Evolutionary conservation across 768 basidiomycete species (phyloP).

Genomic region (Russula brevipes): DNA sequence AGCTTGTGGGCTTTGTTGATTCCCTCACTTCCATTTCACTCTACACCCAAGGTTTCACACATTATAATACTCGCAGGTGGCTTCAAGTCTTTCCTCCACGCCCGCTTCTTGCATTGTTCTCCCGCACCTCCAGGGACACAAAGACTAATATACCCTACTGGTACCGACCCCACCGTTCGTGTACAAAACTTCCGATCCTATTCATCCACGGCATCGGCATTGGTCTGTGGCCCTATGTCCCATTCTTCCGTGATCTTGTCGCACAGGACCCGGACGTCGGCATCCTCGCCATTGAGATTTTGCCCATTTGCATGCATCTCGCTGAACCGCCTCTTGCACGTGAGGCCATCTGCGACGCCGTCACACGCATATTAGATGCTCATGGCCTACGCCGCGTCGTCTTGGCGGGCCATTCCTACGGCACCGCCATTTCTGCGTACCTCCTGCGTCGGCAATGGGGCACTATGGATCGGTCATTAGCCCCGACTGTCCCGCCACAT

Average conservation of each 20-base stretch:
- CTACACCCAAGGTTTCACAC: conserved; percentile 45
- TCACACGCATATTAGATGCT: conserved; percentile 43
- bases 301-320: conserved; percentile 58
- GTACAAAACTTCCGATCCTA: conserved; percentile 47
- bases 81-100: conserved; percentile 51
- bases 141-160: conserved; percentile 39
- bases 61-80: conserved; percentile 40
- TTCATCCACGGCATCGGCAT: conserved; percentile 71
- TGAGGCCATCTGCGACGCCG: conserved; percentile 37
- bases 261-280: conserved; percentile 46
- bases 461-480: neutral
- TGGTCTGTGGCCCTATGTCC: conserved; percentile 53
- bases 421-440: conserved; percentile 53
- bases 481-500: no score
- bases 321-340: conserved; percentile 46
- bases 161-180: conserved; percentile 47
- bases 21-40: conserved; percentile 39
- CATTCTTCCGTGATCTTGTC: conserved; percentile 46
- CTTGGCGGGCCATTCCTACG: conserved; percentile 56
- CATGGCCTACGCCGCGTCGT: conserved; percentile 39
- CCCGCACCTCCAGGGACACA: conserved; percentile 34
- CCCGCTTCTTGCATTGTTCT: conserved; percentile 40
- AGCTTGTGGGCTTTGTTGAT: conserved; percentile 56
- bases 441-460: conserved; percentile 38
- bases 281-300: conserved; percentile 54